Conservation (phyloP, 495 filamentous ascomycete species). For the Opeltia flavorubescens region DNA sequence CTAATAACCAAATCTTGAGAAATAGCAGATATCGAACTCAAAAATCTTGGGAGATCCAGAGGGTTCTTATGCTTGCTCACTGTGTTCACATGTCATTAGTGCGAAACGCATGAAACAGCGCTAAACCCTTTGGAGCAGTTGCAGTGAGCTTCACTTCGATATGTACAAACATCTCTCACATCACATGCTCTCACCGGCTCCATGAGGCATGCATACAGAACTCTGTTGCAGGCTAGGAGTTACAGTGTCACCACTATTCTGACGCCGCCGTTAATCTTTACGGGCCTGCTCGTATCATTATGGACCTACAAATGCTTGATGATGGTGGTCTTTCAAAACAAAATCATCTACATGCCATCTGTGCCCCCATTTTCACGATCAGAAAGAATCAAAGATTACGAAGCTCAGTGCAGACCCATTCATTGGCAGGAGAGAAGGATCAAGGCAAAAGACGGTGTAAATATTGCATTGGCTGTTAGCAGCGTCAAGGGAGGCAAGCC, state of each 20-base stretch:
- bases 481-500: background rate
- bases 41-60: too few relatives aligned
- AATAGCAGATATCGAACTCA: too few relatives aligned
- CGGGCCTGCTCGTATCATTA: constrained; percentile 47
- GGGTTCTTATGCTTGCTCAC: background rate
- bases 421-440: constrained; percentile 44
- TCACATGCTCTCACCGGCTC: background rate
- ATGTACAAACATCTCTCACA: background rate
- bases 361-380: constrained; percentile 44
- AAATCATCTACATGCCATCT: constrained; percentile 71
- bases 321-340: constrained; percentile 70
- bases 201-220: background rate
- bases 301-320: constrained; percentile 74
- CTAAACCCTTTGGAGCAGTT: background rate
- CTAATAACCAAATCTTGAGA: too few relatives aligned
- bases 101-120: background rate
- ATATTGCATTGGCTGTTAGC: constrained; percentile 42
- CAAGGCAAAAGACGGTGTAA: constrained; percentile 43
- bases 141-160: background rate
- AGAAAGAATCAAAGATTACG: constrained; percentile 46
- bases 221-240: background rate
- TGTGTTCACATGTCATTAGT: background rate
- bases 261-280: constrained; percentile 51
- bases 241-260: constrained; percentile 18
- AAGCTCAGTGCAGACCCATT: constrained; percentile 39